Conservation (phyloP, 805 yeast genomes). For the Candida hispaniensis region DNA sequence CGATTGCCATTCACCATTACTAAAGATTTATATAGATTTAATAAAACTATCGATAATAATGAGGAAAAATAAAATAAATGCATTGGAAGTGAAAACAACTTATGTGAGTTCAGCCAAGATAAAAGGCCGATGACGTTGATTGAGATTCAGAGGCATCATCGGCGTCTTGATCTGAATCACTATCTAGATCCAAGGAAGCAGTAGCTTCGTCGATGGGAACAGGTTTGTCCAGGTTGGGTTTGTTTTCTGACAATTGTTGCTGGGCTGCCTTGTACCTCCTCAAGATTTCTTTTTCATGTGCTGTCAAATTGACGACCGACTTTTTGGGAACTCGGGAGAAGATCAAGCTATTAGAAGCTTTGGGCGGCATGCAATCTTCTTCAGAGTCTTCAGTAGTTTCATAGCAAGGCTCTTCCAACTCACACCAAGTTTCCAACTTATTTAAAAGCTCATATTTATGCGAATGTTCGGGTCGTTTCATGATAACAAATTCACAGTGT, state of each 20-base stretch:
- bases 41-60: too few relatives aligned
- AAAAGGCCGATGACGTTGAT: too few relatives aligned
- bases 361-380: conserved; percentile 14
- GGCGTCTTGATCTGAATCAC: too few relatives aligned
- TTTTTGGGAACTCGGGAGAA: conserved; percentile 6
- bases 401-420: conserved; percentile 24
- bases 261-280: conserved; percentile 13
- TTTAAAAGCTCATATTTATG: conserved; percentile 48
- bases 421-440: conserved; percentile 62
- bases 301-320: conserved; percentile 10
- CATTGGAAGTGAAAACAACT: too few relatives aligned
- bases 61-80: too few relatives aligned
- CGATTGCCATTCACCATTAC: too few relatives aligned
- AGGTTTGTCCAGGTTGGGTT: too few relatives aligned
- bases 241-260: conserved; percentile 4
- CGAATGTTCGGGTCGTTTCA: conserved; percentile 46
- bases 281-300: conserved; percentile 14
- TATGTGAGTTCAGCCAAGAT: too few relatives aligned
- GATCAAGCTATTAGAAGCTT: conserved; percentile 7
- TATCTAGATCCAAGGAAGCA: too few relatives aligned
- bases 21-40: too few relatives aligned
- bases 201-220: too few relatives aligned
- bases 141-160: too few relatives aligned
- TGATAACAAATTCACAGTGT: conserved; percentile 70
- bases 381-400: conserved; percentile 13